phyloP scores from a whole-genome alignment of 345 rosid species.

The Populus euphratica region DNA sequence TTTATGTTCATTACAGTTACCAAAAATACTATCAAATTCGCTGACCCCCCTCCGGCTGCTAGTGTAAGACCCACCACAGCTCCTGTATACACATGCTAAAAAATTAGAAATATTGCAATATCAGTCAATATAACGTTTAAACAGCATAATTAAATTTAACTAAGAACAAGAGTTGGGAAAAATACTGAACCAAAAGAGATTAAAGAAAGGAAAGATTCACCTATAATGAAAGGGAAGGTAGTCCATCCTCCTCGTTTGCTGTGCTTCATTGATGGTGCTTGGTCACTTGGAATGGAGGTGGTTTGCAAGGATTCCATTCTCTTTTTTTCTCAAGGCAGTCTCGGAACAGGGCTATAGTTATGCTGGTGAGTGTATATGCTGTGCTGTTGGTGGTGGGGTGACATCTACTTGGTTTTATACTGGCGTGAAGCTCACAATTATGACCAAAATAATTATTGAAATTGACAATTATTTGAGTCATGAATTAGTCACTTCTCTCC shows the following conservation, averaged over 20 bases:
- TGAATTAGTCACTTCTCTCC: too few relatives aligned
- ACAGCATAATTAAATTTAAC: neutral
- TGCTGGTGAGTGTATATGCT: too few relatives aligned
- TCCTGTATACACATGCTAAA: constrained; percentile 27
- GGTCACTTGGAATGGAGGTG: too few relatives aligned
- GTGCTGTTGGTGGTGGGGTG: too few relatives aligned
- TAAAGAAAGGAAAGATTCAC: constrained; percentile 16
- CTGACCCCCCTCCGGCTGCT: constrained; percentile 37
- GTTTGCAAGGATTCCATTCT: too few relatives aligned
- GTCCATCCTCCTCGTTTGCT: constrained; percentile 42
- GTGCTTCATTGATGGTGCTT: too few relatives aligned
- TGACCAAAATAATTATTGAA: too few relatives aligned
- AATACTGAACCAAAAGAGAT: neutral
- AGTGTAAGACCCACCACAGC: constrained; percentile 31
- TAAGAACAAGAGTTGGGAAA: neutral
- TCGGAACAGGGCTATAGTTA: too few relatives aligned
- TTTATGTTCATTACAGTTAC: constrained; percentile 25
- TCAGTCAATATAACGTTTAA: neutral
- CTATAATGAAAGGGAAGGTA: constrained; percentile 50
- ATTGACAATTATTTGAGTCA: too few relatives aligned
- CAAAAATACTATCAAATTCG: constrained; percentile 33
- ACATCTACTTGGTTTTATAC: too few relatives aligned
- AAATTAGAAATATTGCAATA: neutral
- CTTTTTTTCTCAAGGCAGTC: too few relatives aligned
- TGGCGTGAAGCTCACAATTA: too few relatives aligned